phyloP scores from a whole-genome alignment of 306 rosid species.

The Vigna nakashimae region DNA sequence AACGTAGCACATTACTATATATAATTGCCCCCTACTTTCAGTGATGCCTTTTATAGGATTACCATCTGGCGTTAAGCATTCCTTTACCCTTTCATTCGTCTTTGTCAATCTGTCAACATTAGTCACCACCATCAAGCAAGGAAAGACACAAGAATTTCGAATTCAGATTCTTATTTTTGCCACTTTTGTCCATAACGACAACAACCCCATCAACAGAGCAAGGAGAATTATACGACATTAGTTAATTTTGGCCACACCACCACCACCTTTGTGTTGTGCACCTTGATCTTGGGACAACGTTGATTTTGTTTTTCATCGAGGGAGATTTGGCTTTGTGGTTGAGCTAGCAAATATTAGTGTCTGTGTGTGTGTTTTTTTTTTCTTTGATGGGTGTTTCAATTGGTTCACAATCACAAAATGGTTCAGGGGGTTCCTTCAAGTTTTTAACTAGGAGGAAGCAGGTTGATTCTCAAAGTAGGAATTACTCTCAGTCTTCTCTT shows the following conservation, averaged over 20 bases:
- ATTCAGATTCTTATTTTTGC: neutral
- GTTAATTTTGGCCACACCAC: neutral
- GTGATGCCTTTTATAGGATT: neutral
- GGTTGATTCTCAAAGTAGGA: slow-evolving; percentile 67
- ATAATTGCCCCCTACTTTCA: neutral
- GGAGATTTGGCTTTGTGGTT: slow-evolving; percentile 4
- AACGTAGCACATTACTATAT: neutral
- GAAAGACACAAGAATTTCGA: neutral
- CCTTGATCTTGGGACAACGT: slow-evolving; percentile 6
- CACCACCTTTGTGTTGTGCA: neutral
- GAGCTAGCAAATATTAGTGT: neutral
- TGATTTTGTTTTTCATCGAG: neutral
- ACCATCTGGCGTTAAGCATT: neutral
- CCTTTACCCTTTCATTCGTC: neutral
- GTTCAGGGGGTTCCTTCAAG: slow-evolving; percentile 57
- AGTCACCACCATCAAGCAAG: neutral
- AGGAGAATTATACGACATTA: slow-evolving; percentile 20
- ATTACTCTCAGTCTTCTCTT: slow-evolving; percentile 50
- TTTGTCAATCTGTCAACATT: neutral
- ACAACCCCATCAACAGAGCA: neutral
- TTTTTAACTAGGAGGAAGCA: slow-evolving; percentile 74
- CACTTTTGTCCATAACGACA: neutral
- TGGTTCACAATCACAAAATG: slow-evolving; percentile 49
- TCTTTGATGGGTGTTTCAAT: slow-evolving; percentile 62
- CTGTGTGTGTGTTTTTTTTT: neutral